A percentile compares a stretch with the other conserved stretches of the same genome.
Conservation (phyloP, 106 monocot species). For the Iris macrosiphon region DNA sequence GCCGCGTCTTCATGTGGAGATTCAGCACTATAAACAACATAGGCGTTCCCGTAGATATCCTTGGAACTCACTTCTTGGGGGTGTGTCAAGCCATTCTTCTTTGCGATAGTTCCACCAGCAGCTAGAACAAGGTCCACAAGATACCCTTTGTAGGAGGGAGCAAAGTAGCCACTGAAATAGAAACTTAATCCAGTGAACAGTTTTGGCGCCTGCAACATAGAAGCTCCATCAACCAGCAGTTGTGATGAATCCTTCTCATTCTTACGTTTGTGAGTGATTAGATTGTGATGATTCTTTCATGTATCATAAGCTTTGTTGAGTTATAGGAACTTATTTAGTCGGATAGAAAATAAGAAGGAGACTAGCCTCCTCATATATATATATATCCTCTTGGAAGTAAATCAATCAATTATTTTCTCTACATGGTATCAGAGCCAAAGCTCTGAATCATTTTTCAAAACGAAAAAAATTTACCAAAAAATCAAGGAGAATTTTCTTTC, state of each 20-base stretch:
- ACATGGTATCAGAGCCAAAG: too few species aligned
- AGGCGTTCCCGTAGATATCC: background rate
- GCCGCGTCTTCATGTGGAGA: background rate
- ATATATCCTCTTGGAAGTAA: too few species aligned
- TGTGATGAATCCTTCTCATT: too few species aligned
- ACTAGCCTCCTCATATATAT: too few species aligned
- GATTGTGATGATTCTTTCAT: too few species aligned
- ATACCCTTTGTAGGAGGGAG: background rate
- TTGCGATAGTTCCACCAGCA: constrained; percentile 9
- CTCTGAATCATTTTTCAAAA: too few species aligned
- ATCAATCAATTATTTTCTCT: too few species aligned
- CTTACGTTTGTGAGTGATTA: too few species aligned
- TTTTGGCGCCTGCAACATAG: constrained; percentile 17
- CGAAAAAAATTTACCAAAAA: background rate
- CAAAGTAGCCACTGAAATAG: constrained; percentile 10
- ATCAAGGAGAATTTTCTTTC: background rate
- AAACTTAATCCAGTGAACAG: constrained; percentile 13
- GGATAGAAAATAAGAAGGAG: too few species aligned
- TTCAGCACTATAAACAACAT: constrained; percentile 5
- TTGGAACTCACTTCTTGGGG: background rate
- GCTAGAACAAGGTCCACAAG: constrained; percentile 7
- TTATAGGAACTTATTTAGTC: too few species aligned
- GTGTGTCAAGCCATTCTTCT: background rate
- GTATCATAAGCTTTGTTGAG: too few species aligned
- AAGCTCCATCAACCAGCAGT: too few species aligned